phyloP scores from a whole-genome alignment of 2,329 filamentous ascomycete genomes.

The Colletotrichum viniferum region DNA sequence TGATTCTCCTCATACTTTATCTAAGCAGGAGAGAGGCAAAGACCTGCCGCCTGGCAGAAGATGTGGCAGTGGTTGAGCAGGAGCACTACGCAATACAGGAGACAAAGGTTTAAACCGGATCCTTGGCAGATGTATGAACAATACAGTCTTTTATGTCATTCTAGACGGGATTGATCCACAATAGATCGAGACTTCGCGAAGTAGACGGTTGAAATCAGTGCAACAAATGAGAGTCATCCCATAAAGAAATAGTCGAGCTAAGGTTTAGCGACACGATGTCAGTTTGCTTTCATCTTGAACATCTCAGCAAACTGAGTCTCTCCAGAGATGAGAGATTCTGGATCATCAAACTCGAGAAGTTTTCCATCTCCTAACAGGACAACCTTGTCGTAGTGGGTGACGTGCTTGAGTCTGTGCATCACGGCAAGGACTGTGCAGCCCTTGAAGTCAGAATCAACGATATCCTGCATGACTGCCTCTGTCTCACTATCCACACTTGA shows the following conservation, averaged over 20 bases:
- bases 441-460: slow-evolving; percentile 25
- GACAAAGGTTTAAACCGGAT: neutral
- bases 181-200: neutral
- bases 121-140: neutral
- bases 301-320: neutral
- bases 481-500: slow-evolving; percentile 26
- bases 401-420: slow-evolving; percentile 24
- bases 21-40: neutral
- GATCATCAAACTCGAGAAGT: neutral
- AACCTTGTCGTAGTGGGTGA: slow-evolving; percentile 23
- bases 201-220: neutral
- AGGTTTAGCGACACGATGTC: no score
- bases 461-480: slow-evolving; percentile 26
- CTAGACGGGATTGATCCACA: neutral
- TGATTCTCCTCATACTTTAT: neutral
- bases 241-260: no score
- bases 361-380: slow-evolving; percentile 14
- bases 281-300: neutral
- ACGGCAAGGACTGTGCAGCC: slow-evolving; percentile 26
- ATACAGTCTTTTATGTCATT: rapidly evolving
- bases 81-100: neutral
- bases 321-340: neutral
- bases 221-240: neutral
- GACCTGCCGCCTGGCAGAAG: neutral
- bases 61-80: neutral